Base-by-base conservation (phyloP, 2,329 filamentous ascomycete genomes). In the Chalaropsis ovoidea region DNA sequence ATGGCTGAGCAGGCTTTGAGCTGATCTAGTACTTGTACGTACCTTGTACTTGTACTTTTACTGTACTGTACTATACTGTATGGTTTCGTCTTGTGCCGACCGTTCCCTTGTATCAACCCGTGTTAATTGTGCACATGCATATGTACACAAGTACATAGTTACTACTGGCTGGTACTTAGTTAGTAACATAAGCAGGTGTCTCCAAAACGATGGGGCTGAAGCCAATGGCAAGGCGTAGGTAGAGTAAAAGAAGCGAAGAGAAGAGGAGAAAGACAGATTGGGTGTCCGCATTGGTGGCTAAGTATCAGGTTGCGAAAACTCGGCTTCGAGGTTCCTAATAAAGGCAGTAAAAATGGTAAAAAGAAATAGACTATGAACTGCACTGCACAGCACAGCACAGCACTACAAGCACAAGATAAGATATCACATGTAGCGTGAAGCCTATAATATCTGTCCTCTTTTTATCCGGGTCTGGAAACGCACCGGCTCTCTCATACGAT, bases 391-490 rank as follows among this genome's bases (percentile, higher is more conserved):
- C 31, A n/a, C 31, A 3, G 31, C 31, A 6, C 31, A 3, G 31
- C 31, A 31, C 31, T 3, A 6, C 31, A n/a, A 24, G 45, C 45
- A n/a, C 10, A 22, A 11, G n/a, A 49, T 49, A 17, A 11, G 15
- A 49, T 49, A 10, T n/a, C n/a, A 49, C 22, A 49, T 24, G 19
- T 22, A 49, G n/a, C 17, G 19, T 49, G 19, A 49, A 3, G 31
- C 31, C 31, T 31, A 31, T 31, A 31, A 31, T 31, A n/a, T n/a
- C n/a, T n/a, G n/a, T n/a, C n/a, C 10, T 47, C 43, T 47, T n/a
- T n/a, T 19, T 47, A 4, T 49, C 49, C 62, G 56, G 52, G 62
- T 56, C 56, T 65, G 39, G 39, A 56, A 19, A 62, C 39, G 17
- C 22, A 62, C 24, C n/a, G 60, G 13, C 60, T 54, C 22, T 54